Conservation (phyloP, 2,329 filamentous ascomycete genomes). For the Dactylonectria estremocensis region DNA sequence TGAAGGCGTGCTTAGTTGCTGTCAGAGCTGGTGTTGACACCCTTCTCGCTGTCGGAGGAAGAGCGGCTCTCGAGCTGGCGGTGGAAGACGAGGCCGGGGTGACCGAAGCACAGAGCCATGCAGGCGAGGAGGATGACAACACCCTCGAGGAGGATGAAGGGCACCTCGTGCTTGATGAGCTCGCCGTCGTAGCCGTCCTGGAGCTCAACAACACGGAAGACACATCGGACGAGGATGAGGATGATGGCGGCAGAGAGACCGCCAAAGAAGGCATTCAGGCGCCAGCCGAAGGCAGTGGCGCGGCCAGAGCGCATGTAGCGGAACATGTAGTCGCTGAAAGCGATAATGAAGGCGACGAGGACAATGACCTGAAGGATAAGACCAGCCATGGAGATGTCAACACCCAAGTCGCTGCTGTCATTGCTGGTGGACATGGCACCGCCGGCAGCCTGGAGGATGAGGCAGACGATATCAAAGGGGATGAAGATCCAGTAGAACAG, state of each 20-base stretch:
- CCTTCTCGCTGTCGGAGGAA: conserved; percentile 48
- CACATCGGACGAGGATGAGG: conserved; percentile 73
- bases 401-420: conserved; percentile 57
- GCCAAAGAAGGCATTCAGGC: conserved; percentile 63
- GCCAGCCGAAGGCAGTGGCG: conserved; percentile 45
- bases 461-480: conserved; percentile 70
- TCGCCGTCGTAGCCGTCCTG: conserved; percentile 72
- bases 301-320: conserved; percentile 56
- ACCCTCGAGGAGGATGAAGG: conserved; percentile 70
- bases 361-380: conserved; percentile 72
- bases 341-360: conserved; percentile 65
- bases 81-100: conserved; percentile 60
- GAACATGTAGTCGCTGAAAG: conserved; percentile 66
- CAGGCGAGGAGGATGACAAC: conserved; percentile 56
- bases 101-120: conserved; percentile 56
- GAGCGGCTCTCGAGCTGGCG: conserved; percentile 29
- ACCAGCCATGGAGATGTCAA: conserved; percentile 63
- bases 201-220: conserved; percentile 77
- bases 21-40: conserved; percentile 22
- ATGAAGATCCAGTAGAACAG: conserved; percentile 66
- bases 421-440: conserved; percentile 66
- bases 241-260: conserved; percentile 69
- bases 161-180: conserved; percentile 66
- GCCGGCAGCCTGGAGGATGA: conserved; percentile 70
- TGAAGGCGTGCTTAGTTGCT: conserved; percentile 28